Evolutionary conservation across 345 rosid species (phyloP), one percentile per base, ranked within the genome.

Genomic region (Rhodamnia rubescens): DNA sequence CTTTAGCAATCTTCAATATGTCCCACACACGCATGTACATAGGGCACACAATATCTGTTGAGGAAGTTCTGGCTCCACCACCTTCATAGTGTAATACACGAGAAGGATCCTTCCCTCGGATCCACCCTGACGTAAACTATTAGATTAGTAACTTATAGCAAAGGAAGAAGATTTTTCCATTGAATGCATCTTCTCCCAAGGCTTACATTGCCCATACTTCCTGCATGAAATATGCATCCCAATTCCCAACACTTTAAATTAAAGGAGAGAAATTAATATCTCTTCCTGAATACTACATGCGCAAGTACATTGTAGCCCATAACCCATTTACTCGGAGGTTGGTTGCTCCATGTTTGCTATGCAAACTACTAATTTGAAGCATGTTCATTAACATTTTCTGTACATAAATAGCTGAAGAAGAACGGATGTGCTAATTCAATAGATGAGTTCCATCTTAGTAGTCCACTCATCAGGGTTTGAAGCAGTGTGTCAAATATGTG

Each of bases 11-110:
- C 91, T 93, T 93, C 90, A 96, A 93, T 13, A 97, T 96, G 92
- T 97, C 96, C 98, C 98, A 95, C 53, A 97, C 91, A 51, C 98
- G 98, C 99, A 97, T 96, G 87, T 97, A 97, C 99, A 97, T 97
- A 21, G 99, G 99, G 88, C 99, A 97, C 44, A 97, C 91, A 44
- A 97, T 91, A 89, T 97, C 99, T 75, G 99, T 97, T 83, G 98
- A 97, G 47, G 89, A 36, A 82, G 98, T 97, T 89, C 96, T 93
- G 83, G 99, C 94, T 74, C 98, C 98, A 85, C 99, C 99, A 82
- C 99, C 99, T 90, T 97, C 99, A 88, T 97, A 97, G 89, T 97
- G 99, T 82, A 97, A 42, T 83, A 95, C 80, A 82, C 99, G 92
- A 22, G 98, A 92, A 52, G 95, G 88, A 86, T 97, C 99, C 91